These are phyloP conservation scores for Hordeum marinum DNA, from an alignment of 176 grass and related monocot species.

Conservation along the genomic window DNA sequence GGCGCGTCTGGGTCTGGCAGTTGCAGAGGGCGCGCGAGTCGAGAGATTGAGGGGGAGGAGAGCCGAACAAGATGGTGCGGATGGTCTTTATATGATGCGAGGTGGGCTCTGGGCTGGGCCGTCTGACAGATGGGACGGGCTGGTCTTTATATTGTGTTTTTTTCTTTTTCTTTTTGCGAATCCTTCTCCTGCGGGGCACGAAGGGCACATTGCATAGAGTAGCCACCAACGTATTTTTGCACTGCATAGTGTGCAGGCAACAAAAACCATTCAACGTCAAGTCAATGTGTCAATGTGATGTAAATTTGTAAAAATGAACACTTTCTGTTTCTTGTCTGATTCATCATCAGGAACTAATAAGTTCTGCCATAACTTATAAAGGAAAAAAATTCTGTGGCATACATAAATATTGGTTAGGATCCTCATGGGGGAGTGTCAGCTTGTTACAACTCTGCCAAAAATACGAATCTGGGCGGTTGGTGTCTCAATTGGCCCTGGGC, in stretches of 20 bases:
- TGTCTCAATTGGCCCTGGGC: background rate
- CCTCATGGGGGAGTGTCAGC: background rate
- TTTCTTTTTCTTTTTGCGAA: too few species aligned
- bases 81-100: background rate
- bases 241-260: background rate
- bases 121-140: background rate
- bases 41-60: background rate
- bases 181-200: background rate
- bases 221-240: background rate
- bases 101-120: background rate
- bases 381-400: background rate
- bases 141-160: too few species aligned
- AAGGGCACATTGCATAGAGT: background rate
- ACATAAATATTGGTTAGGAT: constrained; percentile 27
- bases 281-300: background rate
- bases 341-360: constrained; percentile 13
- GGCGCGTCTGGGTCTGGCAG: background rate
- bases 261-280: background rate
- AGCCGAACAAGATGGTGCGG: background rate
- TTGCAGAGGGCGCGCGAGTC: constrained; percentile 30
- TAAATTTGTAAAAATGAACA: background rate
- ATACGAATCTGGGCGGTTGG: background rate
- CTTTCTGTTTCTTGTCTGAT: background rate
- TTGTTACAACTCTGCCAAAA: constrained; percentile 32
- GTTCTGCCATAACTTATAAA: constrained; percentile 18